Evolutionary conservation across 2,329 filamentous ascomycete genomes (phyloP).

Genomic region (Hypoxylon sp.): DNA sequence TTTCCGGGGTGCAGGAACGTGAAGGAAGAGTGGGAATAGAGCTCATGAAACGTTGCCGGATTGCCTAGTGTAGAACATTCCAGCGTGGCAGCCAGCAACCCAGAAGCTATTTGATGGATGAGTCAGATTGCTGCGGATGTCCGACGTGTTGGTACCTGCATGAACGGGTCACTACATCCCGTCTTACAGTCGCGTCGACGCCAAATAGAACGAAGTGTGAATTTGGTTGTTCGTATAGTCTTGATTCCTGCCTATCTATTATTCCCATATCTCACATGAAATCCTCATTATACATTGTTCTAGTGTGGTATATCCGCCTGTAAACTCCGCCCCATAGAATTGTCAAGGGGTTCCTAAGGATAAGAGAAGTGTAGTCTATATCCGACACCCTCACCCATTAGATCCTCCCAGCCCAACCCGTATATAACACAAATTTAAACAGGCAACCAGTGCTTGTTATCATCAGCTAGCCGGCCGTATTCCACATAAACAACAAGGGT

Average conservation of each 20-base stretch:
- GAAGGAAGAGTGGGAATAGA: conserved; percentile 13
- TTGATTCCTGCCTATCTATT: conserved; percentile 18
- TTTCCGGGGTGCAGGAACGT: conserved; percentile 35
- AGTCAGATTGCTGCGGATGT: conserved; percentile 38
- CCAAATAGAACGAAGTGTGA: conserved; percentile 9
- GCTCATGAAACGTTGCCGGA: conserved; percentile 19
- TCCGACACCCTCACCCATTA: conserved; percentile 32
- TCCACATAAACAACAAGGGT: conserved; percentile 33
- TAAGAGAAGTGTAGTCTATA: conserved; percentile 23
- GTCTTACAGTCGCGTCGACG: conserved; percentile 24
- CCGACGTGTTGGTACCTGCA: conserved; percentile 37
- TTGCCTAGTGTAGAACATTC: conserved; percentile 32
- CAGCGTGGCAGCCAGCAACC: conserved; percentile 14
- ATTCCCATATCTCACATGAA: conserved; percentile 28
- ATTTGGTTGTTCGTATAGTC: conserved; percentile 3
- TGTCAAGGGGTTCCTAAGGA: conserved; percentile 8
- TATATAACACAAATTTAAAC: conserved; percentile 26
- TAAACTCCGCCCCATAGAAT: conserved; percentile 25
- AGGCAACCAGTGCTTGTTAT: conserved; percentile 34
- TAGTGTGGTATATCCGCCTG: conserved; percentile 25
- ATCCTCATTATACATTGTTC: conserved; percentile 17
- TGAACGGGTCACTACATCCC: conserved; percentile 20
- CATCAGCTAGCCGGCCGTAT: conserved; percentile 24
- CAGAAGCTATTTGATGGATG: conserved; percentile 32
- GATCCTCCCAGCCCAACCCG: conserved; percentile 29